Evolutionary conservation across 495 filamentous ascomycete species (phyloP), one percentile per base, ranked within the genome.

Genomic region (Recurvomyces mirabilis): DNA sequence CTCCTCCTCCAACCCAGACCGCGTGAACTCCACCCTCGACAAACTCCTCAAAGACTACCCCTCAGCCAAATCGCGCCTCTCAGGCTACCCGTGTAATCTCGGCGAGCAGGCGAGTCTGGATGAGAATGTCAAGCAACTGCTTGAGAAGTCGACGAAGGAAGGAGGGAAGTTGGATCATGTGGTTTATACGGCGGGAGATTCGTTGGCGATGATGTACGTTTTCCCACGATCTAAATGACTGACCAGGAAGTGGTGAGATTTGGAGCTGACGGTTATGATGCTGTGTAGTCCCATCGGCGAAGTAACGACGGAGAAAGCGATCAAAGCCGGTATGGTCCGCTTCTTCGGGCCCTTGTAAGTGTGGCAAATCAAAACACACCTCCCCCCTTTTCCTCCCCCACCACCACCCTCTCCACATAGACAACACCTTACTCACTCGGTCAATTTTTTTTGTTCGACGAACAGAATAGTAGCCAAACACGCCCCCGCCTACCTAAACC

Each of bases 141-240:
- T 65, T 44, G 46, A 63, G 17, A 30, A 33, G 3, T 15, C 17
- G 17, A 15, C 34, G 17, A 37, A 4, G 5, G 34, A n/a, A n/a
- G 38, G 30, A 12, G 32, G 40, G 26, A 57, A 57, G 26, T 31
- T 63, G 14, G 57, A 65, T 36, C 62, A 65, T 38, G 49, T 63
- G 15, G 49, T 65, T 20, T 52, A 53, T 55, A 65, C 62, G 3
- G 62, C 62, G 7, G 62, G 50, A 28, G 60, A 60, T 37, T 30
- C 61, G 4, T 42, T 64, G 3, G 34, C 28, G n/a, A 30, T 47
- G 14, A 46, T 45, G 21, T 10, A 41, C 13, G n/a, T n/a, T n/a
- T n/a, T n/a, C n/a, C n/a, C n/a, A n/a, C n/a, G n/a, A n/a, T n/a
- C n/a, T n/a, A n/a, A n/a, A n/a, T n/a, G n/a, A n/a, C n/a, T n/a